Evolutionary conservation across 2,329 filamentous ascomycete species (phyloP).

Genomic region (Emmonsiellopsis sp.): DNA sequence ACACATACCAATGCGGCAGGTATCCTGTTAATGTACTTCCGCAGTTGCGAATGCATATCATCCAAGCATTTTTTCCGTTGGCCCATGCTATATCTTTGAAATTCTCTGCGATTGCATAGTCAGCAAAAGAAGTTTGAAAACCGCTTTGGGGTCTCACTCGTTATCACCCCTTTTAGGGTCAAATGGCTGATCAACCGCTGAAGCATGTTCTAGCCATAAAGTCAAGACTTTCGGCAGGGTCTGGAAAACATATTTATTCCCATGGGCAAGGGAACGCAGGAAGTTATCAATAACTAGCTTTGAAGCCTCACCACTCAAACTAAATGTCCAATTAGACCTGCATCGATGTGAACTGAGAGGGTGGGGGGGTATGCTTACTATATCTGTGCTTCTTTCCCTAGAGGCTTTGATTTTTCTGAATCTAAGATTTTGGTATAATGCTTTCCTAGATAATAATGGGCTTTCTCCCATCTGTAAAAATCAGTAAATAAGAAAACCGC

Average conservation of each 20-base stretch:
- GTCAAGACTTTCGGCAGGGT: slow-evolving; percentile 86
- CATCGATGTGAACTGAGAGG: neutral
- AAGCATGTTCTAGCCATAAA: slow-evolving; percentile 86
- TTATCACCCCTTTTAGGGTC: slow-evolving; percentile 41
- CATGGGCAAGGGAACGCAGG: slow-evolving; percentile 72
- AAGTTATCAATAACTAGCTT: slow-evolving; percentile 93
- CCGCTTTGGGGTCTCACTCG: slow-evolving; percentile 22
- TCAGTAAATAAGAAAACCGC: slow-evolving; percentile 4
- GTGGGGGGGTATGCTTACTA: slow-evolving; percentile 34
- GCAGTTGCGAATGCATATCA: slow-evolving; percentile 62
- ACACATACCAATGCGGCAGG: slow-evolving; percentile 34
- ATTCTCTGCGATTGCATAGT: slow-evolving; percentile 24
- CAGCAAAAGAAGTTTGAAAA: slow-evolving; percentile 5
- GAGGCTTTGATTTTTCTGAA: slow-evolving; percentile 68
- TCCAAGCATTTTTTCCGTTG: slow-evolving; percentile 57
- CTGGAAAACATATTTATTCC: slow-evolving; percentile 93
- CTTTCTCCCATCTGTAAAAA: slow-evolving; percentile 74
- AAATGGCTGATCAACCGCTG: slow-evolving; percentile 55
- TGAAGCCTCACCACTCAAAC: slow-evolving; percentile 68
- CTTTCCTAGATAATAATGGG: slow-evolving; percentile 90
- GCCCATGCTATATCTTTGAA: slow-evolving; percentile 36
- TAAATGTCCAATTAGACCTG: slow-evolving; percentile 15
- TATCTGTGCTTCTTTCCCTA: slow-evolving; percentile 65
- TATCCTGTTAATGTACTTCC: slow-evolving; percentile 60
- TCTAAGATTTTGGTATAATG: slow-evolving; percentile 96